Evolutionary conservation across 2,329 filamentous ascomycete genomes (phyloP).

Genomic region (Talaromyces sp.): DNA sequence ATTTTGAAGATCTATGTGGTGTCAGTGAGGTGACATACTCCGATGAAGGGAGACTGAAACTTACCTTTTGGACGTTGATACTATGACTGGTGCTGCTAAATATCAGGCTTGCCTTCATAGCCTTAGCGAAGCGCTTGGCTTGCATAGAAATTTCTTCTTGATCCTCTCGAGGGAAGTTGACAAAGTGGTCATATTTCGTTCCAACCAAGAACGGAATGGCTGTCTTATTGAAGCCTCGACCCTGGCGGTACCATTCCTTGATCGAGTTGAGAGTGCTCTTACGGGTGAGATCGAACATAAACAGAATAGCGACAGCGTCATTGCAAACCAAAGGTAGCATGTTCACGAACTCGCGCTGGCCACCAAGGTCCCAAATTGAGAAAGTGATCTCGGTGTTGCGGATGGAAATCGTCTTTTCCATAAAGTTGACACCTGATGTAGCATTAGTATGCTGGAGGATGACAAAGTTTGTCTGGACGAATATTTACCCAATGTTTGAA

Average conservation of each 20-base stretch:
- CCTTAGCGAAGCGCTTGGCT: conserved; percentile 93
- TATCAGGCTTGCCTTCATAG: conserved; percentile 96
- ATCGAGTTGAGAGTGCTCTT: conserved; percentile 99
- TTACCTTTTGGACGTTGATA: conserved; percentile 98
- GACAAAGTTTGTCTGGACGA: neutral
- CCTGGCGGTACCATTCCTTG: conserved; percentile 99
- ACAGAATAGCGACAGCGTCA: conserved; percentile 95
- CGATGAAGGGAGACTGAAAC: conserved; percentile 17
- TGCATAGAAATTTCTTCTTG: conserved; percentile 98
- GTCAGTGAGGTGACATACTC: conserved; percentile 28
- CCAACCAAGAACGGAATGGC: conserved; percentile 97
- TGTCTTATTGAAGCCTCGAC: conserved; percentile 98
- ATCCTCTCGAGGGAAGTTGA: conserved; percentile 96
- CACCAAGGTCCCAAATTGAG: conserved; percentile 97
- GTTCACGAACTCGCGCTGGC: conserved; percentile 98
- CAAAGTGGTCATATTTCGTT: conserved; percentile 99
- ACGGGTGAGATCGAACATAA: conserved; percentile 98
- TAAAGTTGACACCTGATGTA: conserved; percentile 85
- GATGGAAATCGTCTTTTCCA: conserved; percentile 99
- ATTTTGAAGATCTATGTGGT: conserved; percentile 92
- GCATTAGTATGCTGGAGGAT: conserved; percentile 1
- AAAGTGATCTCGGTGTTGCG: conserved; percentile 99
- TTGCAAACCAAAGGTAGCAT: conserved; percentile 99
- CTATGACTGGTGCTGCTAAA: conserved; percentile 99
- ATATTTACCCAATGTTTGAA: conserved; percentile 80